Evolutionary conservation across 495 filamentous ascomycete genomes (phyloP), one percentile per base, ranked within the genome.

Genomic region (Rhizodiscina lignyota): DNA sequence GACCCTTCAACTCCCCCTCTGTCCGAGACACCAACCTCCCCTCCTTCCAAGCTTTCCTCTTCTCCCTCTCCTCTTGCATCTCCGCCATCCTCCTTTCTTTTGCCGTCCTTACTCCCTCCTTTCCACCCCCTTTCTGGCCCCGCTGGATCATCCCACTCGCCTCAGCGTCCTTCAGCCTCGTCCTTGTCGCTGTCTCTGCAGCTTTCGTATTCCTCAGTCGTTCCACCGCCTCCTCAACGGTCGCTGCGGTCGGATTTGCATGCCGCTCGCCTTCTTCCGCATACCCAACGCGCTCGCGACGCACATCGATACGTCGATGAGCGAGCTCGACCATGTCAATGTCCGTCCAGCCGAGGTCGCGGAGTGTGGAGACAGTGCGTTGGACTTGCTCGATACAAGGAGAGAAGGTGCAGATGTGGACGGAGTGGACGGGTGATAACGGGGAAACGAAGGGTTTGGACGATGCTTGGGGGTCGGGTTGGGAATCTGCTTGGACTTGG

Each of bases 361-460:
- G 77, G 49, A 97, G 67, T 1, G 67, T 63, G 28, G 78, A 72
- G 34, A 93, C 72, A 0, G 91, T 94, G 24, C 71, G 68, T 21
- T 78, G 78, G 5, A 86, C 86, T 55, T 97, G 89, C 57, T 97
- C 89, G 47, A 97, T 85, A 53, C 89, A 97, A 0, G 89, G 89
- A 5, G 78, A 85, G 61, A 97, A 97, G 2, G 86, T 87, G 57
- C 89, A 97, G 40, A 97, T 60, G 40, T 83, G 66, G 15, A 72
- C 68, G 2, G 81, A 58, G 19, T 66, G 58, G 4, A 61, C 61
- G 0, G 79, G 72, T 41, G 84, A 72, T 3, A 97, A 66, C 0
- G 83, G 74, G 0, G 81, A 82, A 17, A 52, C n/a, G 59, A 67
- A 72, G 5, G 43, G 41, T 26, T 32, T 32, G 18, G 27, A 13